A percentile compares a stretch with the other conserved stretches of the same genome.
Evolutionary conservation across 2,329 filamentous ascomycete species (phyloP).

Genomic region (Lecanicillium sp.): DNA sequence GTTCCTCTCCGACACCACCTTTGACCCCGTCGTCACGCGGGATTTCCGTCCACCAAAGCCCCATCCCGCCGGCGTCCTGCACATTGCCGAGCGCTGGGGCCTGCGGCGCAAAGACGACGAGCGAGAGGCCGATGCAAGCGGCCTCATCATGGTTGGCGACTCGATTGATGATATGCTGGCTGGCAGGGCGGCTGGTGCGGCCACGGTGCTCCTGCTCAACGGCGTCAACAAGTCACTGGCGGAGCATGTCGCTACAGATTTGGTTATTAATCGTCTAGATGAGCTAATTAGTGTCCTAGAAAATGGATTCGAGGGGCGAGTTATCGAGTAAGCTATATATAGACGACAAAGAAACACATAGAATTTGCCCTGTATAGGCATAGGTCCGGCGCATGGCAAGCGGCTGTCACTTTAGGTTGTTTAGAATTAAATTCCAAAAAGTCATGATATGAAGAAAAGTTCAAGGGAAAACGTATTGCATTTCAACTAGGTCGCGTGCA

Average conservation of each 20-base stretch:
- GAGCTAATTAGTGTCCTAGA: slow-evolving; percentile 71
- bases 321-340: slow-evolving; percentile 11
- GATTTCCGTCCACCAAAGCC: slow-evolving; percentile 82
- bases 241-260: slow-evolving; percentile 66
- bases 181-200: slow-evolving; percentile 72
- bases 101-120: slow-evolving; percentile 26
- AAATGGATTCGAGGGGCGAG: slow-evolving; percentile 56
- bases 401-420: neutral
- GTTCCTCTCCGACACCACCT: slow-evolving; percentile 60
- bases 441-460: neutral
- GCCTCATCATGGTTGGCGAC: slow-evolving; percentile 62
- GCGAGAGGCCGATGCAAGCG: slow-evolving; percentile 30
- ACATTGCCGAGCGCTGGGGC: slow-evolving; percentile 74
- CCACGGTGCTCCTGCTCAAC: slow-evolving; percentile 82
- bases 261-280: slow-evolving; percentile 63
- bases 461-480: no score
- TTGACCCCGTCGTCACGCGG: slow-evolving; percentile 74
- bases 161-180: slow-evolving; percentile 91
- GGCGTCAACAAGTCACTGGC: slow-evolving; percentile 66
- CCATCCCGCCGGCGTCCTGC: slow-evolving; percentile 75
- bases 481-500: no score
- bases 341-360: neutral
- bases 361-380: neutral
- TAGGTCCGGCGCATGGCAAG: neutral
- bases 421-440: neutral